Conservation (phyloP, 2,329 filamentous ascomycete genomes). For the Colletotrichum karsti region DNA sequence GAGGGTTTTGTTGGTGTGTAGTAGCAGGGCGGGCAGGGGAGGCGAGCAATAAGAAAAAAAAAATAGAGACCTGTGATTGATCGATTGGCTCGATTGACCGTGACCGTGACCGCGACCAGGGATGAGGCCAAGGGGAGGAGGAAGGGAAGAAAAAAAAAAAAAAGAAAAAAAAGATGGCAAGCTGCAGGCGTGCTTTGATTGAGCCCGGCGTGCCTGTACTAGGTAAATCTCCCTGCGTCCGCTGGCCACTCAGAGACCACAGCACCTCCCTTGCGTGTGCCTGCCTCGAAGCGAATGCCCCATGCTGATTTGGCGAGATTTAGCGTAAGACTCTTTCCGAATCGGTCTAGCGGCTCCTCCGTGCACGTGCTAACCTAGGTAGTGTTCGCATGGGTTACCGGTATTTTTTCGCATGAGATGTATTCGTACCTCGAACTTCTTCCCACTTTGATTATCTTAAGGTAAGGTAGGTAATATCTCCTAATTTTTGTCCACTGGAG, state of each 20-base stretch:
- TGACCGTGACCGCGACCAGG: neutral
- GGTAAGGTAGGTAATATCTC: no score
- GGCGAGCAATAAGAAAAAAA: no score
- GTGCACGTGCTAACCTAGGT: no score
- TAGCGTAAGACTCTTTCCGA: neutral
- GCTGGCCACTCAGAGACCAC: neutral
- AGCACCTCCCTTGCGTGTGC: neutral
- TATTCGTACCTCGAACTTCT: no score
- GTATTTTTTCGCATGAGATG: no score
- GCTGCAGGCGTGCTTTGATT: neutral
- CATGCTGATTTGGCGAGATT: neutral
- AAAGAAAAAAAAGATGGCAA: neutral
- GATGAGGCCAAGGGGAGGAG: no score
- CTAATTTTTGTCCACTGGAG: no score
- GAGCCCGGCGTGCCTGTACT: neutral
- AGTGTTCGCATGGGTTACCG: no score
- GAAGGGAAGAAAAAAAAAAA: neutral
- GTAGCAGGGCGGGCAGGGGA: neutral
- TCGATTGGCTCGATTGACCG: no score
- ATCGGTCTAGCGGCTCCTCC: no score
- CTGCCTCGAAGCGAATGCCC: neutral
- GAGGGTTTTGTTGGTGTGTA: no score
- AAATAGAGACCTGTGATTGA: neutral
- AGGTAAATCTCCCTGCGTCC: neutral
- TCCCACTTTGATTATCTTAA: no score